Conservation (phyloP, 1,139 yeast genomes). For the Nematodospora anomalae region DNA sequence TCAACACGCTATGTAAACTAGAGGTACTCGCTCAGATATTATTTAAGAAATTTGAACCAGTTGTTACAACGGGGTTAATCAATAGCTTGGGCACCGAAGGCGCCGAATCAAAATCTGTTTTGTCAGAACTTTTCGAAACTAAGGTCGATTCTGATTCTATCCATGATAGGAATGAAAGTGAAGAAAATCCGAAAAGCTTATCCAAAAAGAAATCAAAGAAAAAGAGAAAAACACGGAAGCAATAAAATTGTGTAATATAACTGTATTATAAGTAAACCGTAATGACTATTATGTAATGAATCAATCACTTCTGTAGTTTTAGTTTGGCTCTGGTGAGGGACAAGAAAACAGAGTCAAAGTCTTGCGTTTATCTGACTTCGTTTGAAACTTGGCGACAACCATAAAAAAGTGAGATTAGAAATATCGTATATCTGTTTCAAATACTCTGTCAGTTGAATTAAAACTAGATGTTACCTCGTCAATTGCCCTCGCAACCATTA, state of each 20-base stretch:
- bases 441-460: not conserved
- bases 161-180: constrained; percentile 25
- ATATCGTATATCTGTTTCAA: no score
- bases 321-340: no score
- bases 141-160: constrained; percentile 28
- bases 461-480: constrained; percentile 20
- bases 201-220: constrained; percentile 24
- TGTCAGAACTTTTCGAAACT: constrained; percentile 15
- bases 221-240: constrained; percentile 27
- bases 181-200: constrained; percentile 3
- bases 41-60: constrained; percentile 28
- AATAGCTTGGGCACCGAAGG: constrained; percentile 7
- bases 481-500: constrained; percentile 22
- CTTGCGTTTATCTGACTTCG: not conserved
- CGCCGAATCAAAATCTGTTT: constrained; percentile 1
- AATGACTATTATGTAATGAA: no score
- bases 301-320: no score
- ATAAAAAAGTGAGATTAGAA: not conserved
- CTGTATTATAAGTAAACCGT: not conserved
- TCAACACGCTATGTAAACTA: constrained; percentile 33
- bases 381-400: not conserved
- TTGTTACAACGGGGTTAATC: constrained; percentile 22
- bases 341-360: not conserved
- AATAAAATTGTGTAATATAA: constrained; percentile 8
- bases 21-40: constrained; percentile 30